Percentiles rank a stretch among this genome's conserved stretches.
These are phyloP conservation scores for Alnus glutinosa DNA, from an alignment of 306 rosid genomes.

Conservation along the genomic window DNA sequence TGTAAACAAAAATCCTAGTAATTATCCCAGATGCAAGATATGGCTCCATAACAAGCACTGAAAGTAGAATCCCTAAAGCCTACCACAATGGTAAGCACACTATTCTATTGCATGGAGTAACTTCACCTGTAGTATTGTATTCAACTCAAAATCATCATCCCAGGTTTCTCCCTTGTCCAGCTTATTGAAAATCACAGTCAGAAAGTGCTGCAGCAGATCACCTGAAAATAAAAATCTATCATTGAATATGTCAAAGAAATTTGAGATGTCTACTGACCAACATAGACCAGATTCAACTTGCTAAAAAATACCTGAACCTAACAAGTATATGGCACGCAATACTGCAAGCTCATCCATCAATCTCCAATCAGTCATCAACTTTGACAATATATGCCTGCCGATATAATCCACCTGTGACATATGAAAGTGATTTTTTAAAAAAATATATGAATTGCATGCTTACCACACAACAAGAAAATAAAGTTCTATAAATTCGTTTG, in stretches of 20 bases:
- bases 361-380: conserved; percentile 94
- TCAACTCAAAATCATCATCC: conserved; percentile 96
- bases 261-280: conserved; percentile 15
- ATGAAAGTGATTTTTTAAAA: conserved; percentile 27
- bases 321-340: conserved; percentile 87
- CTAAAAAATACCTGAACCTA: conserved; percentile 83
- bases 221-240: conserved; percentile 51
- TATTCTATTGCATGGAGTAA: conserved; percentile 27
- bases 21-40: conserved; percentile 6
- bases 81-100: conserved; percentile 12
- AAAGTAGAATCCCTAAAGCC: conserved; percentile 9
- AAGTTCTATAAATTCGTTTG: conserved; percentile 27
- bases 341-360: conserved; percentile 97
- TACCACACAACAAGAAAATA: conserved; percentile 12
- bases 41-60: conserved; percentile 9
- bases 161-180: conserved; percentile 90
- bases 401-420: conserved; percentile 73
- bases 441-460: conserved; percentile 8
- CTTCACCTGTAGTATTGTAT: conserved; percentile 82
- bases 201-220: conserved; percentile 93
- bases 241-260: conserved; percentile 31
- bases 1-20: background rate
- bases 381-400: conserved; percentile 76
- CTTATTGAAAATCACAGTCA: conserved; percentile 82
- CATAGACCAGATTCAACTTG: conserved; percentile 20